Percentiles rank a stretch among this genome's conserved stretches.
phyloP scores from a whole-genome alignment of 2,329 filamentous ascomycete genomes.

The Sarocladium strictum region DNA sequence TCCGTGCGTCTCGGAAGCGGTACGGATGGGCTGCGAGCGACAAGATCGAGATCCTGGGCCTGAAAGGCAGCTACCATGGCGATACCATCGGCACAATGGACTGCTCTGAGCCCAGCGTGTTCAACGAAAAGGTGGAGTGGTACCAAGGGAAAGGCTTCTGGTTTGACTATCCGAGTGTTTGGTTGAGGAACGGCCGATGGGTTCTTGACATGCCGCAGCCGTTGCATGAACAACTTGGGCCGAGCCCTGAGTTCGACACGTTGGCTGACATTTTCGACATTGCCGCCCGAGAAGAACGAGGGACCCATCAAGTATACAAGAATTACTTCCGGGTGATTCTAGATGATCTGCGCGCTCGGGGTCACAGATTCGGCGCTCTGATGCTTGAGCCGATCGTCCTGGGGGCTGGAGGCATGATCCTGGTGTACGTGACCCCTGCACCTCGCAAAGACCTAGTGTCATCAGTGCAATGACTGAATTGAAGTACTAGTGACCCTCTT shows the following conservation, averaged over 20 bases:
- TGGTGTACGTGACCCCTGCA: conserved; percentile 50
- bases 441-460: too few species aligned
- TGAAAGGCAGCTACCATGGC: conserved; percentile 79
- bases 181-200: conserved; percentile 63
- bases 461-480: too few species aligned
- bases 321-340: conserved; percentile 52
- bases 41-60: conserved; percentile 62
- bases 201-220: conserved; percentile 48
- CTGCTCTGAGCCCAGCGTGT: conserved; percentile 69
- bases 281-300: conserved; percentile 31
- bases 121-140: conserved; percentile 82
- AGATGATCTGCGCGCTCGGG: conserved; percentile 44
- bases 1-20: conserved; percentile 60
- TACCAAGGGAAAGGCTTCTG: conserved; percentile 73
- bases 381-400: conserved; percentile 77
- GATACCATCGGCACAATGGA: conserved; percentile 90
- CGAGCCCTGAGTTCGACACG: conserved; percentile 36
- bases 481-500: conserved; percentile 72
- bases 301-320: conserved; percentile 38
- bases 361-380: conserved; percentile 66
- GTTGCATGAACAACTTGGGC: conserved; percentile 40
- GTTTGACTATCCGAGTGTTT: conserved; percentile 72
- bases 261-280: conserved; percentile 58
- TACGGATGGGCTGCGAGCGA: conserved; percentile 58
- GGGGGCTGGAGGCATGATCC: conserved; percentile 77